Percentiles rank a stretch among this genome's conserved stretches.
Conservation (phyloP, 805 yeast genomes). For the Ogataea sp. region DNA sequence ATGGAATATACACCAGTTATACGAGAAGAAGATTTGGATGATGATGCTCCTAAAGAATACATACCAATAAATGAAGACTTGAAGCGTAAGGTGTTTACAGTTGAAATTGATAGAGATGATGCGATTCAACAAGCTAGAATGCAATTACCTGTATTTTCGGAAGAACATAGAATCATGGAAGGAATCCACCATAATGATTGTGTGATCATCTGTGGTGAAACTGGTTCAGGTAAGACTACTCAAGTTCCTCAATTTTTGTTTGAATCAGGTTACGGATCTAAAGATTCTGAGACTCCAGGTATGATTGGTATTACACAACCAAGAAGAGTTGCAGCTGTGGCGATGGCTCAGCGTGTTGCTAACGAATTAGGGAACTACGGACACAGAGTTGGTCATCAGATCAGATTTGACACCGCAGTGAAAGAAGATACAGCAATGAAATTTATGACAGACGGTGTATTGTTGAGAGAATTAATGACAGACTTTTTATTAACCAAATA, state of each 20-base stretch:
- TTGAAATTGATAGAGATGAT: constrained; percentile 55
- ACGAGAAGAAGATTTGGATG: constrained; percentile 65
- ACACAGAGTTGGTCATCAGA: constrained; percentile 67
- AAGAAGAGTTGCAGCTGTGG: constrained; percentile 87
- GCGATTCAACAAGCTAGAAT: constrained; percentile 62
- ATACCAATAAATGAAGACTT: constrained; percentile 49
- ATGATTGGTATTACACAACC: constrained; percentile 97
- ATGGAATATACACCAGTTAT: constrained; percentile 46
- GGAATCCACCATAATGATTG: constrained; percentile 90
- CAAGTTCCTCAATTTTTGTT: constrained; percentile 94
- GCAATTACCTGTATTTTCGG: constrained; percentile 79
- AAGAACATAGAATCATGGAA: constrained; percentile 92
- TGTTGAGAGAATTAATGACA: constrained; percentile 84
- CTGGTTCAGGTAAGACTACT: constrained; percentile 98
- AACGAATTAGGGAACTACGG: constrained; percentile 71
- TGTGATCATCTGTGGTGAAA: constrained; percentile 90
- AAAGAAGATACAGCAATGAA: constrained; percentile 63
- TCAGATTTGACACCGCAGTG: constrained; percentile 68
- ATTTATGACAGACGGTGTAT: constrained; percentile 93
- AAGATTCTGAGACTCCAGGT: constrained; percentile 63
- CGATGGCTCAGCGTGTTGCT: constrained; percentile 79
- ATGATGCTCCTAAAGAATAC: constrained; percentile 52
- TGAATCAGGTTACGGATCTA: constrained; percentile 82
- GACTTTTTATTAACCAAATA: constrained; percentile 78
- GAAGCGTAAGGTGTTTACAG: constrained; percentile 56